Base-by-base conservation (phyloP, 495 filamentous ascomycete genomes). In the Usnea hakonensis region DNA sequence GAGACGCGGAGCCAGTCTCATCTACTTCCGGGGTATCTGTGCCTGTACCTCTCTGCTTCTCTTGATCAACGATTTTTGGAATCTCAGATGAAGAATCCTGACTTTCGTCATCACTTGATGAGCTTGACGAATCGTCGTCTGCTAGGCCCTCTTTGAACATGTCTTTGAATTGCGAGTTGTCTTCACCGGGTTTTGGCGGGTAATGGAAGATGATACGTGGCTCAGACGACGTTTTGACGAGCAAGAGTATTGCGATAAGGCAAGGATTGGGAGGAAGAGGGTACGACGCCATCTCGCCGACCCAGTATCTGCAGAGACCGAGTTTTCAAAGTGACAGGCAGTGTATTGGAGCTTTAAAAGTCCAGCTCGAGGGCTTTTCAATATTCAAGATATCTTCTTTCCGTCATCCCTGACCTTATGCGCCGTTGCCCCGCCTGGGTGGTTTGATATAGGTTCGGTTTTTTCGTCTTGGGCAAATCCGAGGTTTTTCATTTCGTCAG, bases 131-230 rank as follows among this genome's bases (percentile, higher is more conserved):
- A 32, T 55, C 62, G 36, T 64, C 53, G 13, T 41, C 50, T 3
- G 44, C 19, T 50, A 57, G 48, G 17, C 23, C 50, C 43, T 61
- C 33, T 43, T 32, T 61, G 38, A 62, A 56, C 53, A 65, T 58
- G 26, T 62, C 38, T 41, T 54, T 52, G 46, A 64, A 66, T 26
- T 28, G 63, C 23, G 71, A 64, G 14, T 66, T 69, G 46, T 72
- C 64, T 50, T 71, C 63, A 58, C 77, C 78, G 11, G 81, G 86
- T 61, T 77, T 80, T 28, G 85, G 84, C 17, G 92, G 92, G 71
- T 95, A 95, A 77, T 97, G 91, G 78, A 95, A 97, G 68, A 95
- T 87, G 70, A 95, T 88, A 53, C 83, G 81, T 32, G 91, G 89
- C 8, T 91, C 91, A 65, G 89, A 87, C 57, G 86, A 85, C 8